Evolutionary conservation across 2,329 filamentous ascomycete genomes (phyloP).

Genomic region (Westerdykella aurantiaca): DNA sequence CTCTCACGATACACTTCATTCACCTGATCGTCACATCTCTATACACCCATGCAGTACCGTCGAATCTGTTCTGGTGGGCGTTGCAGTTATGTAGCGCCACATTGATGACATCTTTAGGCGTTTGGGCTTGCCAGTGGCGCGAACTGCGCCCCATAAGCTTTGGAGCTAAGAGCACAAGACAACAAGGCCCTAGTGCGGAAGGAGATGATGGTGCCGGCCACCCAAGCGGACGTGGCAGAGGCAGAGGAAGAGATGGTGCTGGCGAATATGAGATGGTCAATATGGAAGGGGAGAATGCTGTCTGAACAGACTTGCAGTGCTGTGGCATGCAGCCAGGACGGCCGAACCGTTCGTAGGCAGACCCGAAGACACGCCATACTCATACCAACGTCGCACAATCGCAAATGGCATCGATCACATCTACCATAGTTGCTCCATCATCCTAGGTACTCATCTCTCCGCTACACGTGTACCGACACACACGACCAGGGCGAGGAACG

Average conservation of each 20-base stretch:
- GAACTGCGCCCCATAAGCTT: slow-evolving; percentile 87
- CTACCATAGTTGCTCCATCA: too few species aligned
- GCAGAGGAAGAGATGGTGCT: slow-evolving; percentile 41
- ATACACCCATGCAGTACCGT: slow-evolving; percentile 71
- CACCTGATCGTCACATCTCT: slow-evolving; percentile 72
- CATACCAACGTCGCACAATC: too few species aligned
- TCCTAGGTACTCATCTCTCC: too few species aligned
- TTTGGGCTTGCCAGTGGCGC: slow-evolving; percentile 87
- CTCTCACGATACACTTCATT: slow-evolving; percentile 77
- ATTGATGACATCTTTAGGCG: slow-evolving; percentile 65
- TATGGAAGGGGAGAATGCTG: slow-evolving; percentile 25
- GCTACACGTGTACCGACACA: too few species aligned
- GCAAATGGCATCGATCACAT: too few species aligned
- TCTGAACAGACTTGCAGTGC: too few species aligned
- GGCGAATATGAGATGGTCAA: slow-evolving; percentile 47
- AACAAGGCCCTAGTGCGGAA: slow-evolving; percentile 14
- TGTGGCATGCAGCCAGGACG: too few species aligned
- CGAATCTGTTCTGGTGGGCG: slow-evolving; percentile 81
- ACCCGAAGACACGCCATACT: too few species aligned
- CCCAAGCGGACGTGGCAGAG: slow-evolving; percentile 36
- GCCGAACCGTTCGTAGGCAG: too few species aligned
- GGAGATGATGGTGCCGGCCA: slow-evolving; percentile 36
- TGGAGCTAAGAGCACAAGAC: slow-evolving; percentile 49
- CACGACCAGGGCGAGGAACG: too few species aligned
- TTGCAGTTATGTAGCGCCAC: slow-evolving; percentile 56